Evolutionary conservation across 129 eudicot genomes (phyloP).

Genomic region (Cynara cardunculus): DNA sequence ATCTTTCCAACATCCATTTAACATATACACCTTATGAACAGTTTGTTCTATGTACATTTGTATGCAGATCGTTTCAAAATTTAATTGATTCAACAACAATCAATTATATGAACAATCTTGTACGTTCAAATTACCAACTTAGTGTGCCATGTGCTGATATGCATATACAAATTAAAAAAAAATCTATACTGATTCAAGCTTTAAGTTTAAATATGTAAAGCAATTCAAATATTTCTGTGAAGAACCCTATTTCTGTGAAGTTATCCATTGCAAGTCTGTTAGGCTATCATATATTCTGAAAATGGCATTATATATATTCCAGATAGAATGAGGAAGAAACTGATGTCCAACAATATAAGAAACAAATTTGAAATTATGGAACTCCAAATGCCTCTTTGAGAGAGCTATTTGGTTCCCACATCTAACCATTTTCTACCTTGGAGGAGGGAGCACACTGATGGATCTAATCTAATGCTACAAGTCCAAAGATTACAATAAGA

Average conservation of each 20-base stretch:
- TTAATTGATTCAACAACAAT: neutral
- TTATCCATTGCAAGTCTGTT: too few relatives aligned
- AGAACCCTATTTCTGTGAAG: too few relatives aligned
- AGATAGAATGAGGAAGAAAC: slow-evolving; percentile 1
- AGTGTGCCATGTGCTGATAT: neutral
- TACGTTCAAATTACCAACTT: neutral
- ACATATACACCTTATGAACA: neutral
- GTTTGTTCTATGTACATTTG: neutral
- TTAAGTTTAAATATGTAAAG: too few relatives aligned
- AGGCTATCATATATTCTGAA: too few relatives aligned
- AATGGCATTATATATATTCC: neutral
- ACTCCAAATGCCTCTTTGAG: neutral
- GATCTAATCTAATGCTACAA: neutral
- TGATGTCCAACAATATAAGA: neutral
- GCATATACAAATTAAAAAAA: neutral
- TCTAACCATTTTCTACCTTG: too few relatives aligned
- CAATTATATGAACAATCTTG: neutral
- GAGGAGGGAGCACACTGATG: neutral
- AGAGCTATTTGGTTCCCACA: too few relatives aligned
- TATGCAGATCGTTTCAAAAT: neutral
- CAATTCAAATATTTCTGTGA: too few relatives aligned
- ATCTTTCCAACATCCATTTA: neutral
- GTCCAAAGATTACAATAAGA: slow-evolving; percentile 16
- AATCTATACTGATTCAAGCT: too few relatives aligned
- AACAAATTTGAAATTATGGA: neutral